These are phyloP conservation scores for Kingdonia uniflora DNA, from an alignment of 164 flowering plant genomes.

Conservation along the genomic window DNA sequence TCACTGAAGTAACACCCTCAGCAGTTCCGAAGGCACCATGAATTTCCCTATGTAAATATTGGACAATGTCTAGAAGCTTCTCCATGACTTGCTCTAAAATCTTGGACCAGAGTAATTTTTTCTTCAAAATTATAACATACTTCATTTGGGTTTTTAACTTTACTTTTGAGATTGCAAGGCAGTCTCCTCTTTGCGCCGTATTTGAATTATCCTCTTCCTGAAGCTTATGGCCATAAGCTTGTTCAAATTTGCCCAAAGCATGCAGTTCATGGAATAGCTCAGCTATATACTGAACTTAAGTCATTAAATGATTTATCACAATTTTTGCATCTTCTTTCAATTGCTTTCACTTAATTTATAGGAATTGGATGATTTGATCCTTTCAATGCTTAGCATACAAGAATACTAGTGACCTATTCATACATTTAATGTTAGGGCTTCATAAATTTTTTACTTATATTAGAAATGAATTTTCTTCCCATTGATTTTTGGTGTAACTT, in stretches of 20 bases:
- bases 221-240: slow-evolving; percentile 67
- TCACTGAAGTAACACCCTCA: slow-evolving; percentile 55
- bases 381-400: no score
- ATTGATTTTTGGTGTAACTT: no score
- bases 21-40: slow-evolving; percentile 63
- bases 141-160: slow-evolving; percentile 87
- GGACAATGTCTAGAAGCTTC: slow-evolving; percentile 88
- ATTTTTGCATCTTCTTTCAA: no score
- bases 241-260: slow-evolving; percentile 86
- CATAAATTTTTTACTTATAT: no score
- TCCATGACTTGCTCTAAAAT: slow-evolving; percentile 96
- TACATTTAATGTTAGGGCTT: no score
- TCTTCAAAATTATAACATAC: slow-evolving; percentile 78
- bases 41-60: slow-evolving; percentile 70
- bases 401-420: no score
- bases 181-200: slow-evolving; percentile 48
- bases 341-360: no score
- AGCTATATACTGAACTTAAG: no score
- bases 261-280: slow-evolving; percentile 87
- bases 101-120: slow-evolving; percentile 92
- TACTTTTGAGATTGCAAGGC: slow-evolving; percentile 65
- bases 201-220: slow-evolving; percentile 75
- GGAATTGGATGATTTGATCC: no score
- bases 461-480: no score
- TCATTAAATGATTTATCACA: no score